phyloP scores from a whole-genome alignment of 78 protist genomes.

The Chrysochromulina parva region DNA sequence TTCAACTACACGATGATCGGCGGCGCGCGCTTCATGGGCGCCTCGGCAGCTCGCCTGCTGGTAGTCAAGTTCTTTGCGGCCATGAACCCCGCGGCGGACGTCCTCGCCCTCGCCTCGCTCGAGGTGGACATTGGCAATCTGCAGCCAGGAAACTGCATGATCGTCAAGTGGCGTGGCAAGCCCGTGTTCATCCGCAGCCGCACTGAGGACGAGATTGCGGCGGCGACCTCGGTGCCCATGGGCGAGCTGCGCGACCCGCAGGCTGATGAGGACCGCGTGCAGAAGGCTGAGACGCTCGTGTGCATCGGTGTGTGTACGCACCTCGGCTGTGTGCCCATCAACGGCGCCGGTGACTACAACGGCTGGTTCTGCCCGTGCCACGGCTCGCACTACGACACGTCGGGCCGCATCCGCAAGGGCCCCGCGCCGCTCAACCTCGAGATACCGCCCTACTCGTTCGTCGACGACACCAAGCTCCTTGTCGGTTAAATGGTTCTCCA shows the following conservation, averaged over 20 bases:
- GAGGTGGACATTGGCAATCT: slow-evolving; percentile 30
- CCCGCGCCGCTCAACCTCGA: slow-evolving; percentile 52
- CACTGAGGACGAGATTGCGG: slow-evolving; percentile 18
- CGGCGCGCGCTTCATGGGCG: slow-evolving; percentile 11
- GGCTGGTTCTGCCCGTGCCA: slow-evolving; percentile 99
- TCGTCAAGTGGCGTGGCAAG: slow-evolving; percentile 46
- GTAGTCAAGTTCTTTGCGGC: neutral
- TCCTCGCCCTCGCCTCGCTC: slow-evolving; percentile 5
- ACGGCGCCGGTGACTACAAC: slow-evolving; percentile 86
- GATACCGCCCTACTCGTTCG: slow-evolving; percentile 25
- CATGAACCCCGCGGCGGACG: slow-evolving; percentile 42
- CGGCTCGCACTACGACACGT: slow-evolving; percentile 95
- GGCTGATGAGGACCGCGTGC: slow-evolving; percentile 6
- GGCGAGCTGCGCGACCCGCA: slow-evolving; percentile 39
- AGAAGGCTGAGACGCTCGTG: slow-evolving; percentile 75
- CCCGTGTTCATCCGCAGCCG: slow-evolving; percentile 42
- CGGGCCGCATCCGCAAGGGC: slow-evolving; percentile 87
- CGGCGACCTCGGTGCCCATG: neutral
- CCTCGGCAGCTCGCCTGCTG: neutral
- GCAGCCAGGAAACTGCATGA: neutral
- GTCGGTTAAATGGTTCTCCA: neutral
- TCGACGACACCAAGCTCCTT: slow-evolving; percentile 16
- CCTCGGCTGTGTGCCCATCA: slow-evolving; percentile 95
- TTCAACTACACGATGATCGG: slow-evolving; percentile 10
- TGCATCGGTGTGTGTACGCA: slow-evolving; percentile 96